Percentiles rank a stretch among this genome's conserved stretches.
Conservation (phyloP, 164 flowering plant genomes). For the Vitis amurensis region DNA sequence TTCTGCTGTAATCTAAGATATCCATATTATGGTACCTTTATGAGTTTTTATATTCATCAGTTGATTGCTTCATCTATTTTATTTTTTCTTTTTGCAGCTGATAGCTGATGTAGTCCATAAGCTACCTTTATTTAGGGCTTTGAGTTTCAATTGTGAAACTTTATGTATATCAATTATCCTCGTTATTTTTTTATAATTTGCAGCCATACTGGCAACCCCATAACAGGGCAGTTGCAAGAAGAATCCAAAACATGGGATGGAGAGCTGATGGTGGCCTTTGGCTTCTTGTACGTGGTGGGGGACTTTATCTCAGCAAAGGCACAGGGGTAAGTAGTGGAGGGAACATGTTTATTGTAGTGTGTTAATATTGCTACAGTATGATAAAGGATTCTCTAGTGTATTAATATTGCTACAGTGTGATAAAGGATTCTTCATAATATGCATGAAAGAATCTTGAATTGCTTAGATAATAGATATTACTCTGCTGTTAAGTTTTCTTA, state of each 20-base stretch:
- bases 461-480: neutral
- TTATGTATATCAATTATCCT: neutral
- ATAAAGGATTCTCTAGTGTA: neutral
- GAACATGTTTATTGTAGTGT: neutral
- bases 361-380: neutral
- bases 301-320: slow-evolving; percentile 96
- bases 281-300: slow-evolving; percentile 99
- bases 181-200: slow-evolving; percentile 1
- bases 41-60: no score
- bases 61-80: neutral
- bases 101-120: neutral
- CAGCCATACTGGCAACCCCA: slow-evolving; percentile 99
- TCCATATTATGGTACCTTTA: no score
- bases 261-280: slow-evolving; percentile 99
- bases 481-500: neutral
- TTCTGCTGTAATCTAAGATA: no score
- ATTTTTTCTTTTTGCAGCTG: neutral
- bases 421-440: neutral
- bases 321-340: slow-evolving; percentile 61
- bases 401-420: neutral
- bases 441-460: neutral
- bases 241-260: slow-evolving; percentile 99
- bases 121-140: neutral
- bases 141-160: neutral
- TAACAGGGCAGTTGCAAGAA: slow-evolving; percentile 87